A percentile compares a stretch with the other conserved stretches of the same genome.
Conservation (phyloP, 495 filamentous ascomycete species). For the Daldinia childiae region DNA sequence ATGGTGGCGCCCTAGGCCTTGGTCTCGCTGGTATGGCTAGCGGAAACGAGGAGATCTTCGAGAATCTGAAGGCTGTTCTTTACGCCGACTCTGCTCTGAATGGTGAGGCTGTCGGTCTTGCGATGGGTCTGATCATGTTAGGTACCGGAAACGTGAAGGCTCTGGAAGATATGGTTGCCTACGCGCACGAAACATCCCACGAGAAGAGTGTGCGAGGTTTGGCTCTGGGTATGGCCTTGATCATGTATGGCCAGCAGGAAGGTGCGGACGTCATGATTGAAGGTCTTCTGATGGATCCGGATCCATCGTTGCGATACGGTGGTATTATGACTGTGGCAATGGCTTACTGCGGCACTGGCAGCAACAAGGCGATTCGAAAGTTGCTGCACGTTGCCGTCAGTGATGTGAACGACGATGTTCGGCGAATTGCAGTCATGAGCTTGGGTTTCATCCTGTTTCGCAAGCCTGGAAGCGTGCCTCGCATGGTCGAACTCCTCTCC, state of each 20-base stretch:
- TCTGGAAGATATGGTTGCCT: slow-evolving; percentile 94
- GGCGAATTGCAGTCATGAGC: slow-evolving; percentile 96
- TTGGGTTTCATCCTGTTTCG: slow-evolving; percentile 98
- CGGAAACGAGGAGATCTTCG: slow-evolving; percentile 87
- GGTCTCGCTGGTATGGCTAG: slow-evolving; percentile 99
- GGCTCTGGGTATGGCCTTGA: slow-evolving; percentile 95
- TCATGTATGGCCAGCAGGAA: slow-evolving; percentile 97
- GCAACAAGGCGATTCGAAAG: slow-evolving; percentile 98
- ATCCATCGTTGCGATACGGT: slow-evolving; percentile 93
- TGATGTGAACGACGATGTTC: slow-evolving; percentile 98
- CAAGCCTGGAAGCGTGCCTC: slow-evolving; percentile 94
- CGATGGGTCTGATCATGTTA: slow-evolving; percentile 97
- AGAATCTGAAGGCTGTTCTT: slow-evolving; percentile 85
- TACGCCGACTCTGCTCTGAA: slow-evolving; percentile 95
- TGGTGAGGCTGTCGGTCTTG: slow-evolving; percentile 93
- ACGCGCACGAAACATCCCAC: slow-evolving; percentile 97
- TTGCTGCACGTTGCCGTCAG: slow-evolving; percentile 97
- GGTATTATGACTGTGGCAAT: slow-evolving; percentile 99
- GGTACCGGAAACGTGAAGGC: slow-evolving; percentile 93
- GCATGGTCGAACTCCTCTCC: slow-evolving; percentile 98
- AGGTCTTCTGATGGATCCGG: slow-evolving; percentile 90
- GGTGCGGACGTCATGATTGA: slow-evolving; percentile 94
- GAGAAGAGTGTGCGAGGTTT: slow-evolving; percentile 98
- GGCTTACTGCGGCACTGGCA: slow-evolving; percentile 95
- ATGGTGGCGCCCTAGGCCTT: slow-evolving; percentile 93